Base-by-base conservation (phyloP, 768 basidiomycete species). In the Hemileccinum rubropunctum region DNA sequence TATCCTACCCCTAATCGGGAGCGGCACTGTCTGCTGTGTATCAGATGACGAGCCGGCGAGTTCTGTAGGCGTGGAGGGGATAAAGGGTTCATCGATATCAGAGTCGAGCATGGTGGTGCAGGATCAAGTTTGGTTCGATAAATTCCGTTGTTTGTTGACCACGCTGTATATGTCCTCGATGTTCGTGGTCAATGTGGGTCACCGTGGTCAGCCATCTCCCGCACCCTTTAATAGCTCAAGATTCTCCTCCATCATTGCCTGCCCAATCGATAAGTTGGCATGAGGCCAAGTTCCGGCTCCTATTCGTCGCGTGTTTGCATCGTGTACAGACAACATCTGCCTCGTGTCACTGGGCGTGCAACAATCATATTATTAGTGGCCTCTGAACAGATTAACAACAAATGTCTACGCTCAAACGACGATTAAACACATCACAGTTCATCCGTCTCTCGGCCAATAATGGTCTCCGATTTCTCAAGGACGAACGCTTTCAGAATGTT, bases 401-500 rank as follows among this genome's bases (percentile, higher is more conserved):
- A 32, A 54, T 46, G 18, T 56, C 50, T 54, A 56, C 45, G 30
- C 50, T 43, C 14, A n/a, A 38, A 45, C 30, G 35, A n/a, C 48
- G 44, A 32, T 39, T 10, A 48, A n/a, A 30, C 38, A 33, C 38
- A 48, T 72, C 69, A 81, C 52, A 81, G 70, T 62, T 80, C 79
- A 53, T 75, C 71, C 28, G 61, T 52, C 13, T 62, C 67, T 23
- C 64, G 62, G 14, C 62, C 60, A 40, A 67, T 10, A 23, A 59
- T 45, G 27, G 71, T 71, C 56, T 69, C 69, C 8, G 63, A 65
- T 54, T 77, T 71, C 40, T 67, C 62, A 9, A 47, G 63, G 26
- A 64, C 63, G 50, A 92, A 91, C 0, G 87, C 80, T 14, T 71
- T 66, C 42, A 93, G 78, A 59, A 98, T 81, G 73, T 98, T 98